phyloP scores from a whole-genome alignment of 1,139 yeast species.

The Hemisphaericaspora subhashii region DNA sequence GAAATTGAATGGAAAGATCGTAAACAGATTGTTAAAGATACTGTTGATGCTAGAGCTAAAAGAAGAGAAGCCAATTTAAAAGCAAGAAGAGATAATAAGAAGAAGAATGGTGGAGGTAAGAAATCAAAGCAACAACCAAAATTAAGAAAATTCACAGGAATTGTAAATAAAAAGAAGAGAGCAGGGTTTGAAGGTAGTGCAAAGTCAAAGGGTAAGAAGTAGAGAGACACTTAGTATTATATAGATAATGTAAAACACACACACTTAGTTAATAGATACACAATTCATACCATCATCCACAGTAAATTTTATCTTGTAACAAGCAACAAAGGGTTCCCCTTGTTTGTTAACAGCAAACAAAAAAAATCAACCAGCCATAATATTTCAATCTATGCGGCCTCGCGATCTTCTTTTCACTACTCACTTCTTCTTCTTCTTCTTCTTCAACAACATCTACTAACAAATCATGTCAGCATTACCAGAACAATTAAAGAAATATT shows the following conservation, averaged over 20 bases:
- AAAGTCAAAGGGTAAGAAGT: conserved; percentile 34
- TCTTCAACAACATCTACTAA: not conserved
- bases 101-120: conserved; percentile 42
- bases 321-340: too few relatives aligned
- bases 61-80: conserved; percentile 89
- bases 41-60: conserved; percentile 71
- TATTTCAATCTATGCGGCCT: too few relatives aligned
- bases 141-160: conserved; percentile 68
- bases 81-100: conserved; percentile 78
- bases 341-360: too few relatives aligned
- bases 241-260: too few relatives aligned
- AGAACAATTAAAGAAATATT: conserved; percentile 26
- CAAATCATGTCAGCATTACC: conserved; percentile 28
- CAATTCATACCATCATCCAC: too few relatives aligned
- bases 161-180: conserved; percentile 47
- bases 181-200: conserved; percentile 62
- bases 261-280: not conserved
- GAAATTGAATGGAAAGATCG: conserved; percentile 88
- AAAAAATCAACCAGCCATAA: too few relatives aligned
- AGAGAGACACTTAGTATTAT: too few relatives aligned
- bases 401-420: not conserved
- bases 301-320: too few relatives aligned
- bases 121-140: conserved; percentile 66
- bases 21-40: conserved; percentile 72
- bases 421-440: not conserved